Evolutionary conservation across 257 asterid genomes (phyloP), one percentile per base, ranked within the genome.

Genomic region (Anisodus acutangulus): DNA sequence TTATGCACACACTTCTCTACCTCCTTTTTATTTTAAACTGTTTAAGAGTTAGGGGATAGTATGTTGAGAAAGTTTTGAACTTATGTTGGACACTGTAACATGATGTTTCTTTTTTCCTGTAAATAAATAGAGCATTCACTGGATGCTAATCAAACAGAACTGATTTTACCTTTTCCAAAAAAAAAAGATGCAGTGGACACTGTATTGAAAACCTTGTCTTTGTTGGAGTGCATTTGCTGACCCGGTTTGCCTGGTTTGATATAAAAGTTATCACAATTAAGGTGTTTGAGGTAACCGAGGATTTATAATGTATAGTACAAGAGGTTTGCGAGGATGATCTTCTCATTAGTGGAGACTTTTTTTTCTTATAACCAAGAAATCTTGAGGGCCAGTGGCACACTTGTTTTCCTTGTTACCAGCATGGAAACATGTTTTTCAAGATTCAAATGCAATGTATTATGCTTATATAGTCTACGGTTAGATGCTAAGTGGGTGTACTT

Each of bases 1-100:
- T 11, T 49, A 49, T 12, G 80, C 8, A 22, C 22, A 22, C 3
- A 49, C 19, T 49, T 74, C 7, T 49, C 11, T 19, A 13, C 49
- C 45, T 49, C 45, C 39, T 22, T 74, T 47, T 47, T 19, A 37
- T 8, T 67, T 68, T 68, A 37, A 68, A 39, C 13, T 68, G 53
- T 68, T 37, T 15, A 15, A 2, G 13, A 68, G 53, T 39, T 39
- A 0, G 39, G 26, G 78, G 22, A 70, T 70, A 0, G 16, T 43
- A 43, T 70, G 47, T 7, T 51, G 81, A 76, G 63, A 76, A 74
- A 74, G 45, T 74, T 41, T 49, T 74, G 62, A 9, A 49, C 39
- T 49, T 49, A 74, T 8, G 13, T 67, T 67, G 76, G 49, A 45
- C 31, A 41, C 1, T 39, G 78, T 41, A 41, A 69, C 1, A 12